Evolutionary conservation across 1,284 basidiomycete genomes (phyloP).

Genomic region (Hymenochaete sp.): DNA sequence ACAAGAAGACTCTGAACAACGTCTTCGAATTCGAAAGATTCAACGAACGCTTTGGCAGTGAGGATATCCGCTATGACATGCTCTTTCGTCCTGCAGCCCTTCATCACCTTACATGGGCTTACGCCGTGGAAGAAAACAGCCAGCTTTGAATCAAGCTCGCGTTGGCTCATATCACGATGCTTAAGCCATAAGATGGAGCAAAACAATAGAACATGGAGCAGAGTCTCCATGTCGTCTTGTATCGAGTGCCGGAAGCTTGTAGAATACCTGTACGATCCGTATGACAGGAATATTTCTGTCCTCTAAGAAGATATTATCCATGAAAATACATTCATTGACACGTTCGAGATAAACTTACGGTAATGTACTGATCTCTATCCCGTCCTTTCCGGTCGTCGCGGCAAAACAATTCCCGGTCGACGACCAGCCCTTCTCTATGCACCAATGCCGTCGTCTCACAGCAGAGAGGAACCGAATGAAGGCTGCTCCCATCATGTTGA

Average conservation of each 20-base stretch:
- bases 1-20: too few species aligned
- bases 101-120: too few species aligned
- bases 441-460: constrained; percentile 19
- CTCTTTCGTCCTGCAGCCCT: too few species aligned
- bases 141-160: too few species aligned
- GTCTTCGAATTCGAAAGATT: too few species aligned
- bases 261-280: too few species aligned
- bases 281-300: background rate
- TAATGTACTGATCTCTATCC: constrained; percentile 33
- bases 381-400: constrained; percentile 15
- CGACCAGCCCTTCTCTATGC: constrained; percentile 25
- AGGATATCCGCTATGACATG: too few species aligned
- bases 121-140: too few species aligned
- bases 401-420: constrained; percentile 29
- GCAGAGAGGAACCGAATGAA: constrained; percentile 25
- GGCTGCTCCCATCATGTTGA: constrained; percentile 30
- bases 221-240: constrained; percentile 30
- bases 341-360: constrained; percentile 17
- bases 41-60: too few species aligned
- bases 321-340: background rate
- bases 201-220: constrained; percentile 25
- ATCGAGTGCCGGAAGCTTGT: constrained; percentile 20
- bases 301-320: too few species aligned
- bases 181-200: background rate
- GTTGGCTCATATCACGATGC: background rate